These are phyloP conservation scores for Lignosus rhinocerotis DNA, from an alignment of 1,284 basidiomycete species.

Conservation along the genomic window DNA sequence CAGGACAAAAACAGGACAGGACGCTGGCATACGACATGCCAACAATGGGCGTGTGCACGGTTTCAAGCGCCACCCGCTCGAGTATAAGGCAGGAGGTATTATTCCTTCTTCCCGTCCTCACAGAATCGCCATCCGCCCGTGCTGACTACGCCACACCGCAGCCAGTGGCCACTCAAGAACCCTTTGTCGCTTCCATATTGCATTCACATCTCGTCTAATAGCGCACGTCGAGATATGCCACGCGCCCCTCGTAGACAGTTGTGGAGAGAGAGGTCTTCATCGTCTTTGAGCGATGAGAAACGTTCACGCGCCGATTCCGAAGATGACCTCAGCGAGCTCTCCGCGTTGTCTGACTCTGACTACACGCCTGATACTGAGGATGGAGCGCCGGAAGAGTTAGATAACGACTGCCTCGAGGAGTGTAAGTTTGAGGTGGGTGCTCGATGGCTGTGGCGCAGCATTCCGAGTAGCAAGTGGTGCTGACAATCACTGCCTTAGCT, in stretches of 20 bases:
- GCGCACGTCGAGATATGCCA: slow-evolving; percentile 3
- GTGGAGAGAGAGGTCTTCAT: slow-evolving; percentile 8
- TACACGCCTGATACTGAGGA: slow-evolving; percentile 28
- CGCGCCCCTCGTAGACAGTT: slow-evolving; percentile 2
- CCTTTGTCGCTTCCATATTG: background rate
- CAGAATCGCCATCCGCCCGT: slow-evolving; percentile 5
- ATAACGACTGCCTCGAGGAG: slow-evolving; percentile 5
- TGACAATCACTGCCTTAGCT: slow-evolving; percentile 4
- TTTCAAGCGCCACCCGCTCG: slow-evolving; percentile 1
- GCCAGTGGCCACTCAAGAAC: slow-evolving; percentile 2
- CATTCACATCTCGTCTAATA: background rate
- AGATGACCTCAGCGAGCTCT: slow-evolving; percentile 19
- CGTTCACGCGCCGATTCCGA: slow-evolving; percentile 3
- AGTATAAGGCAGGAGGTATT: slow-evolving; percentile 12
- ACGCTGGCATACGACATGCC: background rate
- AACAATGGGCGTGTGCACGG: slow-evolving; percentile 12
- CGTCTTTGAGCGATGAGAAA: slow-evolving; percentile 15
- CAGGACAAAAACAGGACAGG: slow-evolving; percentile 1
- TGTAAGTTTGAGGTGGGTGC: slow-evolving; percentile 13
- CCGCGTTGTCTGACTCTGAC: slow-evolving; percentile 17
- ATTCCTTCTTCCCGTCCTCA: slow-evolving; percentile 4
- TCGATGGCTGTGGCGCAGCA: background rate
- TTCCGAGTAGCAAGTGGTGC: background rate
- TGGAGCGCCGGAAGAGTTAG: slow-evolving; percentile 18
- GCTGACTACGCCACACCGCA: slow-evolving; percentile 2